Evolutionary conservation across 495 filamentous ascomycete genomes (phyloP), one percentile per base, ranked within the genome.

Genomic region (Monascus purpureus): DNA sequence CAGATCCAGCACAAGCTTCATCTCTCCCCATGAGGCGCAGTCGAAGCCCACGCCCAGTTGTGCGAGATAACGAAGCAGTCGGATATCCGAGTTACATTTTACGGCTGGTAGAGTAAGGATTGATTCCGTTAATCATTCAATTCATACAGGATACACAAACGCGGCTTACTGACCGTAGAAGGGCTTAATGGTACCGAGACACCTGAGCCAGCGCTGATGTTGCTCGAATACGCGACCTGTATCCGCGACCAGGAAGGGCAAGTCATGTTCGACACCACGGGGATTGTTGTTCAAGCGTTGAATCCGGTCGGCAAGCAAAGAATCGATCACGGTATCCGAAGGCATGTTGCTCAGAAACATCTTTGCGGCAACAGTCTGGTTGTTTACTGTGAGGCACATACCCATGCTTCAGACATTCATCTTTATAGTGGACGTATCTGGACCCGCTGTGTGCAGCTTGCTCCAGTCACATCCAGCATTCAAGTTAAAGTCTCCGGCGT

Each of bases 61-160:
- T 6, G 45, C 43, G 17, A 59, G 47, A 8, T 22, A 24, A 14
- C 38, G 35, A 14, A 59, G 37, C 2, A 59, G 38, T 4, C 27
- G 35, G 11, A 39, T 34, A 28, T 57, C 51, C 0, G 46, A 33
- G 28, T 57, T 57, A 40, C 55, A 59, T 50, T 59, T 59, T 6
- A 59, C 53, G 6, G 55, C 53, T 54, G n/a, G n/a, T n/a, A n/a
- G n/a, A n/a, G n/a, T n/a, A n/a, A n/a, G n/a, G n/a, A n/a, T n/a
- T n/a, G n/a, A n/a, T n/a, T n/a, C n/a, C n/a, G n/a, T 37, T 23
- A 17, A 14, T 13, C 25, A 20, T 11, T 11, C 23, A 9, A 25
- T 14, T 14, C 9, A 22, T 13, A 8, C 11, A 29, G 16, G 8
- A 25, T 11, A 39, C 26, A 24, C 14, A 2, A 17, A 15, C n/a